Conservation (phyloP, 2,329 filamentous ascomycete genomes). For the Chrysoporthe austroafricana region DNA sequence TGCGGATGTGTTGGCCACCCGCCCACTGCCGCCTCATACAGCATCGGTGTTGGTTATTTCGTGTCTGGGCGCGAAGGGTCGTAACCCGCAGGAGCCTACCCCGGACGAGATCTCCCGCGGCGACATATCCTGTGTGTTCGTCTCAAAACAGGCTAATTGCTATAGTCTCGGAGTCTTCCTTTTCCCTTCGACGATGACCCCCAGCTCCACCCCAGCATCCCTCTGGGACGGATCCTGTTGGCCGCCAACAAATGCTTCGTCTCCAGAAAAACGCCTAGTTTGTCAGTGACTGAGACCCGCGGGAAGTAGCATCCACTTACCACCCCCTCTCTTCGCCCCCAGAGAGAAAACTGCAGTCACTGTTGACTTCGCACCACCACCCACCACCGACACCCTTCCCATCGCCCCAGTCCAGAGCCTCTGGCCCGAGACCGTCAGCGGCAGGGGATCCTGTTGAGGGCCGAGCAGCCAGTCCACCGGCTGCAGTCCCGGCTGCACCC, state of each 20-base stretch:
- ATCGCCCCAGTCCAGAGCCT: slow-evolving; percentile 53
- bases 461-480: slow-evolving; percentile 1
- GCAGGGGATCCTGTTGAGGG: slow-evolving; percentile 1
- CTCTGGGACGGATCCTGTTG: slow-evolving; percentile 30
- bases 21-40: not conserved
- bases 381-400: slow-evolving; percentile 70
- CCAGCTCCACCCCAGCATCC: slow-evolving; percentile 40
- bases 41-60: not conserved
- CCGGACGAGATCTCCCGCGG: not conserved
- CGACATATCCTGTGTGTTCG: not conserved
- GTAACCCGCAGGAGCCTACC: not conserved
- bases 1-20: slow-evolving; percentile 6
- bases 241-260: slow-evolving; percentile 43
- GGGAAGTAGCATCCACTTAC: slow-evolving; percentile 51
- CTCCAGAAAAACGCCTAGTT: slow-evolving; percentile 44
- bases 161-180: slow-evolving; percentile 23
- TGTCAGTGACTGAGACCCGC: slow-evolving; percentile 26
- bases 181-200: slow-evolving; percentile 39
- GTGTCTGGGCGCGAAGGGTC: not conserved
- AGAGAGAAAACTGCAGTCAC: slow-evolving; percentile 81
- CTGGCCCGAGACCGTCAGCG: slow-evolving; percentile 30
- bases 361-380: slow-evolving; percentile 81
- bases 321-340: slow-evolving; percentile 87
- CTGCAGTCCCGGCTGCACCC: not conserved
- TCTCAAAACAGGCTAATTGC: slow-evolving; percentile 16